Percentiles rank a stretch among this genome's conserved stretches.
Evolutionary conservation across 2,329 filamentous ascomycete species (phyloP).

Genomic region (Fusarium metavorans): DNA sequence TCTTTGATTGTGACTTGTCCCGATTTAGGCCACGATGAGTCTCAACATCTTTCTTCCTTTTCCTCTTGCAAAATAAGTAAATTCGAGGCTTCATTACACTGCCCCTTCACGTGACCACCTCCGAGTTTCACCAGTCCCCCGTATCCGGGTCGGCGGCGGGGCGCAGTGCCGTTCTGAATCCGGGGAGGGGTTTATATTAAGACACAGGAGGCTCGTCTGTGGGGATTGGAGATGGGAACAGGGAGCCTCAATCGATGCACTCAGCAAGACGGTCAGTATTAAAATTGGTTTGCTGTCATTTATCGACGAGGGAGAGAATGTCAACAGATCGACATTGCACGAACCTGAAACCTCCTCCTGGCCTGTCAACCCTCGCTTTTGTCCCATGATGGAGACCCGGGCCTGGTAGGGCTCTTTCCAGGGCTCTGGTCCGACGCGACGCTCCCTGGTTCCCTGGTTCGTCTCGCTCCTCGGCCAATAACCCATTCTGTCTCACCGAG

Average conservation of each 20-base stretch:
- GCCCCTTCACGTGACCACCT: not conserved
- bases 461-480: not conserved
- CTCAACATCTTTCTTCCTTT: not conserved
- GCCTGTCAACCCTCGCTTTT: not conserved
- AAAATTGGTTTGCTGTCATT: not conserved
- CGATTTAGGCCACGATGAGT: not conserved
- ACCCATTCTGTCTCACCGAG: not conserved
- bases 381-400: not conserved
- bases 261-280: not conserved
- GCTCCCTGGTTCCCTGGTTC: not conserved
- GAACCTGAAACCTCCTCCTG: slow-evolving; percentile 1
- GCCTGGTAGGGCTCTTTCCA: not conserved
- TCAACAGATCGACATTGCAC: not conserved
- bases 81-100: not conserved
- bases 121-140: slow-evolving; percentile 1
- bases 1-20: not conserved
- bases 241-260: not conserved
- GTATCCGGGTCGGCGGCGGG: slow-evolving; percentile 5
- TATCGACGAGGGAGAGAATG: slow-evolving; percentile 1
- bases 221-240: not conserved
- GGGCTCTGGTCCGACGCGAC: not conserved
- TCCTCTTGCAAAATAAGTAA: not conserved
- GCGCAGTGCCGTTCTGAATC: slow-evolving; percentile 11
- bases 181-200: slow-evolving; percentile 2
- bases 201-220: slow-evolving; percentile 1